These are phyloP conservation scores for Zasmidium citrigriseum DNA, from an alignment of 2,329 filamentous ascomycete species.

Conservation along the genomic window DNA sequence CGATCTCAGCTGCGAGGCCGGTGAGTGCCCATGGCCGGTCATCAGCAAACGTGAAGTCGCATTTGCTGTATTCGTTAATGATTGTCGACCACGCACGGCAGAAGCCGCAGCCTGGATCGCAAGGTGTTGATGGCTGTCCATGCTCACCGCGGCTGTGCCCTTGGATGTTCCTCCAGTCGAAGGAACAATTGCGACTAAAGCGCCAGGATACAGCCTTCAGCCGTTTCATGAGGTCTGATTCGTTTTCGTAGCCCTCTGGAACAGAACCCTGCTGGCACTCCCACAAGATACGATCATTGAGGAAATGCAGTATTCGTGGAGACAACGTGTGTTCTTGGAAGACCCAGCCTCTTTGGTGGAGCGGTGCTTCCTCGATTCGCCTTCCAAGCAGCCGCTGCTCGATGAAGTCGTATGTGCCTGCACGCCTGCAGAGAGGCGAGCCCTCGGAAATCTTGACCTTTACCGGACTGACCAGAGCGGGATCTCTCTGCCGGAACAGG, in stretches of 20 bases:
- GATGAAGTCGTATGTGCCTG: background rate
- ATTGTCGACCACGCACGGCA: background rate
- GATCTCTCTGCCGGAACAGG: background rate
- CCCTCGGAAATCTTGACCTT: background rate
- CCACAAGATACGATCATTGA: background rate
- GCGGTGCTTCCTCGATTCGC: background rate
- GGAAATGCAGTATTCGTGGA: background rate
- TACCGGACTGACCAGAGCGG: background rate
- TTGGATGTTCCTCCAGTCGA: background rate
- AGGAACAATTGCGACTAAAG: background rate
- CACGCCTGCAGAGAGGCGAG: background rate
- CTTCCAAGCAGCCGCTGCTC: background rate
- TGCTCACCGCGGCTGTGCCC: background rate
- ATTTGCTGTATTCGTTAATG: background rate
- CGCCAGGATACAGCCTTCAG: no score
- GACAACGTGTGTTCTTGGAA: background rate
- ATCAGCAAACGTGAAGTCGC: background rate
- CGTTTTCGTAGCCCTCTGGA: no score
- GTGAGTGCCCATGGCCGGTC: background rate
- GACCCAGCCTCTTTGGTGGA: background rate
- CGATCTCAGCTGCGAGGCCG: background rate
- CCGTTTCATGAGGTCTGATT: no score
- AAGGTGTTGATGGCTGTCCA: background rate
- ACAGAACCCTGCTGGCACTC: no score
- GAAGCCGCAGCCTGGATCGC: background rate